Conservation (phyloP, 805 yeast species). For the Hanseniaspora meyeri region DNA sequence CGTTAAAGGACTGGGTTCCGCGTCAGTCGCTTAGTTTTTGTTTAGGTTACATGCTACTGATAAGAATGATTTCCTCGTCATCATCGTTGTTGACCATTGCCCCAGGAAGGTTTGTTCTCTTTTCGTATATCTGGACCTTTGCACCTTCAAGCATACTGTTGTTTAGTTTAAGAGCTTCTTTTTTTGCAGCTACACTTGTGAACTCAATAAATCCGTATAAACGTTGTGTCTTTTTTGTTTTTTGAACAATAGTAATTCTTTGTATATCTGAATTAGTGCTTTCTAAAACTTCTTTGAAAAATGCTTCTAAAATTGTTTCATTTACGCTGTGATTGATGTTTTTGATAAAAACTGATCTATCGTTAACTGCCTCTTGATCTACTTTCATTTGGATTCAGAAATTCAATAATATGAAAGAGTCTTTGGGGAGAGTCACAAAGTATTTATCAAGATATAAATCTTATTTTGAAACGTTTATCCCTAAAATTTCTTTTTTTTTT, state of each 20-base stretch:
- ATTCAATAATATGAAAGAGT: background rate
- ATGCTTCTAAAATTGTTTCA: conserved; percentile 39
- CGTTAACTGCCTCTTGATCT: conserved; percentile 32
- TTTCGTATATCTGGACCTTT: conserved; percentile 35
- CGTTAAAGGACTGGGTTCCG: background rate
- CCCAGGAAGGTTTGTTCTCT: conserved; percentile 46
- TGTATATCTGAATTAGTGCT: conserved; percentile 33
- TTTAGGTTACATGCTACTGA: background rate
- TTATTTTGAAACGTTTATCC: background rate
- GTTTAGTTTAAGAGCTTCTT: conserved; percentile 35
- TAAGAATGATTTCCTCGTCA: conserved; percentile 9
- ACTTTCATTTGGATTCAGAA: background rate
- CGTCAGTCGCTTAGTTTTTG: background rate
- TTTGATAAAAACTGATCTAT: conserved; percentile 43
- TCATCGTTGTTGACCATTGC: conserved; percentile 6
- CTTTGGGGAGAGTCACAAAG: no score
- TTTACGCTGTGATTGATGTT: conserved; percentile 39
- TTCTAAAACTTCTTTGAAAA: conserved; percentile 28
- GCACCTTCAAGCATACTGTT: conserved; percentile 37
- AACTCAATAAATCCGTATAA: conserved; percentile 44
- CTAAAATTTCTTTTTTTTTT: background rate
- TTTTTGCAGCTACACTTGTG: conserved; percentile 32
- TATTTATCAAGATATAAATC: no score
- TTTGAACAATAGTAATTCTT: conserved; percentile 38
- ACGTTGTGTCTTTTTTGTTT: conserved; percentile 10